These are phyloP conservation scores for Diaporthe capsici DNA, from an alignment of 2,329 filamentous ascomycete genomes.

Conservation along the genomic window DNA sequence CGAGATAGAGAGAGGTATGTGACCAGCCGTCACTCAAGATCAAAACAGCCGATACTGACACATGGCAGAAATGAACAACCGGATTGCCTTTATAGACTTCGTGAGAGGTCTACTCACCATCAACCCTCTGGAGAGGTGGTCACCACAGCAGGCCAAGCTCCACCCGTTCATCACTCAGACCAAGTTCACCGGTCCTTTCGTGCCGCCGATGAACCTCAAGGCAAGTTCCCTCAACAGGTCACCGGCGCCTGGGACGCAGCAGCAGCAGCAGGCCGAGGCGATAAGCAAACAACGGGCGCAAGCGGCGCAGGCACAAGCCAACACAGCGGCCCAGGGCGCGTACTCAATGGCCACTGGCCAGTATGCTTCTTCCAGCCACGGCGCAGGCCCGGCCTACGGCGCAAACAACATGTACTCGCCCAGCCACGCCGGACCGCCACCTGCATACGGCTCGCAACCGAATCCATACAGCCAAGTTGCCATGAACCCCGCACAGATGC, in stretches of 20 bases:
- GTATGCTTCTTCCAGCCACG: constrained; percentile 59
- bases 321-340: constrained; percentile 75
- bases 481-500: constrained; percentile 78
- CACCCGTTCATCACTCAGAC: constrained; percentile 99
- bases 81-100: constrained; percentile 97
- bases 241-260: constrained; percentile 91
- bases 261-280: constrained; percentile 95
- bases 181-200: constrained; percentile 96
- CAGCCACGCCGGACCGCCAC: constrained; percentile 73
- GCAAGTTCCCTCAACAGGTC: constrained; percentile 87
- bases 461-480: constrained; percentile 80
- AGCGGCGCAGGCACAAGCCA: constrained; percentile 78
- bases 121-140: constrained; percentile 97
- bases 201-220: constrained; percentile 97
- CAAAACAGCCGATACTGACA: constrained; percentile 18
- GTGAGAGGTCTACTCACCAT: constrained; percentile 93
- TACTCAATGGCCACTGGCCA: constrained; percentile 69
- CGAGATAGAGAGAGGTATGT: constrained; percentile 93
- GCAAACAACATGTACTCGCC: constrained; percentile 87
- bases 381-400: constrained; percentile 53
- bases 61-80: constrained; percentile 93
- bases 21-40: constrained; percentile 33
- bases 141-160: constrained; percentile 95
- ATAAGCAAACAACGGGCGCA: constrained; percentile 91
- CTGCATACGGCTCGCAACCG: constrained; percentile 83